phyloP scores from a whole-genome alignment of 257 asterid species.

The Asclepias syriaca region DNA sequence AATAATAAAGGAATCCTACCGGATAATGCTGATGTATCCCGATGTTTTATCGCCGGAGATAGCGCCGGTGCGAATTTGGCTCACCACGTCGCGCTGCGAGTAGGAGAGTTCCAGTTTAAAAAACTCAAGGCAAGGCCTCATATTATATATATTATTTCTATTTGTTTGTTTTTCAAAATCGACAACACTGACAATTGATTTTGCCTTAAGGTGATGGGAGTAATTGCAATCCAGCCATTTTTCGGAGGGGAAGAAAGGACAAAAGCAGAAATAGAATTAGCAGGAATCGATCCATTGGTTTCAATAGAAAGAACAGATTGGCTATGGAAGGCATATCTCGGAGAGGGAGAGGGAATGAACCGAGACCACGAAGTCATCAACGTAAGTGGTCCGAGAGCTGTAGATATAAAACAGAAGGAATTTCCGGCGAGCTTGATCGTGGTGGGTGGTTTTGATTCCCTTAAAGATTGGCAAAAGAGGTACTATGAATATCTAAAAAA shows the following conservation, averaged over 20 bases:
- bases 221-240: conserved; percentile 68
- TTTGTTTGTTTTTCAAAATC: too few relatives aligned
- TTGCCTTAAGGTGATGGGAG: conserved; percentile 44
- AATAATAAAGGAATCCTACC: conserved; percentile 35
- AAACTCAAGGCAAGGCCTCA: conserved; percentile 36
- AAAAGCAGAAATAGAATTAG: conserved; percentile 40
- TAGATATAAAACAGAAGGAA: conserved; percentile 42
- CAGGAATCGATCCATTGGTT: conserved; percentile 34
- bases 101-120: conserved; percentile 31
- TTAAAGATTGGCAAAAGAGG: conserved; percentile 63
- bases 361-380: conserved; percentile 62
- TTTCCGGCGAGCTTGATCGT: conserved; percentile 69
- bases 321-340: conserved; percentile 62
- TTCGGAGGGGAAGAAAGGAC: conserved; percentile 74
- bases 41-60: conserved; percentile 72
- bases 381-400: conserved; percentile 68
- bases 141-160: too few relatives aligned
- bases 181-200: too few relatives aligned
- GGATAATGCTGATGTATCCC: conserved; percentile 49
- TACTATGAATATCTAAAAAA: conserved; percentile 59
- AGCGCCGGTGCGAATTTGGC: conserved; percentile 79
- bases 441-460: conserved; percentile 60
- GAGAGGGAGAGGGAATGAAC: conserved; percentile 30
- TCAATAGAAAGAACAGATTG: conserved; percentile 41
- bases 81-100: conserved; percentile 62